Evolutionary conservation across 176 grass and related monocot genomes (phyloP).

Genomic region (Raddia distichophylla): DNA sequence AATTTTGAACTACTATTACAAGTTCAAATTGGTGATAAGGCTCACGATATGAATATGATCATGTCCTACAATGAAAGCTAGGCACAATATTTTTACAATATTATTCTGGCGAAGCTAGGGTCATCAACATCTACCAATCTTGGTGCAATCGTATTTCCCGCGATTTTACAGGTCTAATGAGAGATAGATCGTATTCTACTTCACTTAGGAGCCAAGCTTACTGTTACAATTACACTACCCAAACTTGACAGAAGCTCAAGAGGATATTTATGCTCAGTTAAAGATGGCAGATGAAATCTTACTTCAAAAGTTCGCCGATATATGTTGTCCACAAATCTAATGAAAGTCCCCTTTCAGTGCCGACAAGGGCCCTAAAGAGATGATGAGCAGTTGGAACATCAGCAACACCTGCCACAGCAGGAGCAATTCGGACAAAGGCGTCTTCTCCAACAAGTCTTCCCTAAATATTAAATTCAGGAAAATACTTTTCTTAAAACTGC

Average conservation of each 20-base stretch:
- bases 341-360: constrained; percentile 72
- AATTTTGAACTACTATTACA: constrained; percentile 4
- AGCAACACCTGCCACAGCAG: constrained; percentile 79
- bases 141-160: not conserved
- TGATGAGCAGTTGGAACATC: constrained; percentile 74
- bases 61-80: constrained; percentile 28
- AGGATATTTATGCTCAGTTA: not conserved
- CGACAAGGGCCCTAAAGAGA: constrained; percentile 85
- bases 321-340: constrained; percentile 80
- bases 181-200: not conserved
- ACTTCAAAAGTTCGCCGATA: constrained; percentile 87
- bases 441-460: constrained; percentile 86
- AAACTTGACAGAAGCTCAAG: constrained; percentile 21
- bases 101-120: not conserved
- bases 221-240: constrained; percentile 21
- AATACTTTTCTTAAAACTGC: constrained; percentile 17
- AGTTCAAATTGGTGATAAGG: constrained; percentile 30
- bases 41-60: not conserved
- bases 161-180: not conserved
- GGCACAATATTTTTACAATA: constrained; percentile 13
- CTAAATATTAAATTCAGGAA: constrained; percentile 57
- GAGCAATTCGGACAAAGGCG: constrained; percentile 91
- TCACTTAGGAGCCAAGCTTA: constrained; percentile 2
- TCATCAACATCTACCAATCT: constrained; percentile 13
- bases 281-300: constrained; percentile 46